Evolutionary conservation across 148 eudicot species (phyloP), one percentile per base, ranked within the genome.

Genomic region (Fallopia convolvulus): DNA sequence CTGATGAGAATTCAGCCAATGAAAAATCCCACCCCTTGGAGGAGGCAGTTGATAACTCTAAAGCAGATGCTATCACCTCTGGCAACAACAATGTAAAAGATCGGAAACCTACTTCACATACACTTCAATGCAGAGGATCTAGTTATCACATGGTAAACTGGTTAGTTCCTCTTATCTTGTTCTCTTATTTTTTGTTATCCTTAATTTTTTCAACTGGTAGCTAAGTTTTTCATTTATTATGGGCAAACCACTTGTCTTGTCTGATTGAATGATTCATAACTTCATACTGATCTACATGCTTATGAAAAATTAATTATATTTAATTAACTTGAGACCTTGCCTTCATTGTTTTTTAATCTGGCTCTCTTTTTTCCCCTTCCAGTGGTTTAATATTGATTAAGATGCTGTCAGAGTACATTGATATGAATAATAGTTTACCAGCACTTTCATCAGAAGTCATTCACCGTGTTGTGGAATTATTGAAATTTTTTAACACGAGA

Each of bases 131-230:
- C 75, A 86, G 82, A 84, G 98, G 93, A 66, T 87, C 87, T 85
- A 87, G 86, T 41, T 96, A 96, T 86, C 99, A 93, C 90, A 96
- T 93, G 98, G 99, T 93, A 83, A 96, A 96, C 88, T 90, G 98
- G 99, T 96, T 81, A 83, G 93, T 84, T 75, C 55, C 50, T 7
- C 42, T 63, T 21, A 46, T 8, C 11, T 12, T 68, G 3, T 33
- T 18, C 26, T 21, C 20, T 23, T 65, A 12, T 26, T 42, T 42
- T 70, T 30, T 18, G 49, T 75, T 39, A 8, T 76, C 56, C 49
- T 72, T 14, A 41, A 5, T 21, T 55, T 18, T 42, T 48, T 52
- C 30, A 20, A 20, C 6, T n/a, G 52, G 55, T 1, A 33, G 44
- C 1, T 36, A 2, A 15, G 3, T 17, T 36, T 68, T 68, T 15